Percentiles rank a stretch among this genome's conserved stretches.
phyloP scores from a whole-genome alignment of 179 eudicot species.

The Gypsophila paniculata region DNA sequence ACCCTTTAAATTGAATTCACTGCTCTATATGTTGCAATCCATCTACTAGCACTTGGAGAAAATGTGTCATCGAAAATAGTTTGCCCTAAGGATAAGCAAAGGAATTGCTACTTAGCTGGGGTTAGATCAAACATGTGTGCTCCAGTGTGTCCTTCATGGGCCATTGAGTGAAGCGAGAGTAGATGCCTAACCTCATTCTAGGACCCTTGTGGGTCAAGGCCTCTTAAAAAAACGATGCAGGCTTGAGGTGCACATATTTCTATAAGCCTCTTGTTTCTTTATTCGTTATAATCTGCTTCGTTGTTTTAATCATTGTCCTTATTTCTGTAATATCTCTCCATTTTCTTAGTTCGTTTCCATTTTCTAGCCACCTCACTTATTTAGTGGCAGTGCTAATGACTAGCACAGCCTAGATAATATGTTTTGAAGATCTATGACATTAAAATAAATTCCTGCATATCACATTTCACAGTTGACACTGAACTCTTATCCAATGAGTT shows the following conservation, averaged over 20 bases:
- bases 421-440: neutral
- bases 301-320: neutral
- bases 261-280: neutral
- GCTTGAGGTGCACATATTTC: neutral
- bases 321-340: neutral
- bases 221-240: neutral
- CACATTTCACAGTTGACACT: too few relatives aligned
- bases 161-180: neutral
- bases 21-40: constrained; percentile 7
- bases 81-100: neutral
- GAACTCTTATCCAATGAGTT: neutral
- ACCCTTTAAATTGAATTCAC: constrained; percentile 6
- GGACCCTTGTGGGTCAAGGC: neutral
- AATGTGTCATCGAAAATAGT: neutral
- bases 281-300: neutral
- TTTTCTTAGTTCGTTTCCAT: neutral
- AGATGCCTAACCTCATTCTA: neutral
- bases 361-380: neutral
- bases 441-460: neutral
- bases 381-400: neutral
- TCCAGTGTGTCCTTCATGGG: constrained; percentile 6
- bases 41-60: neutral
- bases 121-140: neutral
- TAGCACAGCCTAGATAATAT: neutral
- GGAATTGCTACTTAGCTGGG: neutral